Evolutionary conservation across 139 green algal genomes (phyloP).

Genomic region (Deuterostichococcus epilithicus): DNA sequence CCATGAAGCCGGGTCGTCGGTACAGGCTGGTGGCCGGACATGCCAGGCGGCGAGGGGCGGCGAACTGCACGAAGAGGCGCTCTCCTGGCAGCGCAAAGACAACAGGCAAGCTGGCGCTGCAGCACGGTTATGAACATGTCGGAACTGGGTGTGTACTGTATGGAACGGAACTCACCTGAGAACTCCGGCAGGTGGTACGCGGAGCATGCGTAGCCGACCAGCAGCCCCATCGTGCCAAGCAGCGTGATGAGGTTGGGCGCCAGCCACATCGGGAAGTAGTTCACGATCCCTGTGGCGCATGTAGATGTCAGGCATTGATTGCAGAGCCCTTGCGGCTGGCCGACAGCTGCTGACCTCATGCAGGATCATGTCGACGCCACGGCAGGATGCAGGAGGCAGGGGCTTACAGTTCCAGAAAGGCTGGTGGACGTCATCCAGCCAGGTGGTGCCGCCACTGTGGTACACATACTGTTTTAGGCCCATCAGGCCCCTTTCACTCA

Average conservation of each 20-base stretch:
- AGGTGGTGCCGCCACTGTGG: slow-evolving; percentile 78
- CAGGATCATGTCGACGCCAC: background rate
- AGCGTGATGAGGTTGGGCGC: slow-evolving; percentile 94
- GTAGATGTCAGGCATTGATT: background rate
- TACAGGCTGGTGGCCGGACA: background rate
- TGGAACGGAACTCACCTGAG: slow-evolving; percentile 30
- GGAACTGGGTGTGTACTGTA: no score
- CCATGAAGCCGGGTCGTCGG: background rate
- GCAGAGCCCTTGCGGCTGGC: no score
- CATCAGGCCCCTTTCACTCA: slow-evolving; percentile 50
- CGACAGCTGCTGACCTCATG: background rate
- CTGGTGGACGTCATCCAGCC: slow-evolving; percentile 72
- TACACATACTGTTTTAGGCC: slow-evolving; percentile 79
- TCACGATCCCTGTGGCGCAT: slow-evolving; percentile 31
- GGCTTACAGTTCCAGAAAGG: slow-evolving; percentile 76
- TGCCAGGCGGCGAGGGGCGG: background rate
- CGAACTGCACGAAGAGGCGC: background rate
- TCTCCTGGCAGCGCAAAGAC: no score
- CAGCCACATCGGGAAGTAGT: slow-evolving; percentile 78
- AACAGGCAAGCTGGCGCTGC: no score
- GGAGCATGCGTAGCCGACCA: slow-evolving; percentile 53
- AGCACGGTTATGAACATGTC: no score
- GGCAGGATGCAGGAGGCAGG: background rate
- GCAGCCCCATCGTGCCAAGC: slow-evolving; percentile 54
- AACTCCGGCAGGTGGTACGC: slow-evolving; percentile 61